These are phyloP conservation scores for Monosporozyma aquatica DNA, from an alignment of 805 yeast species.

Conservation along the genomic window DNA sequence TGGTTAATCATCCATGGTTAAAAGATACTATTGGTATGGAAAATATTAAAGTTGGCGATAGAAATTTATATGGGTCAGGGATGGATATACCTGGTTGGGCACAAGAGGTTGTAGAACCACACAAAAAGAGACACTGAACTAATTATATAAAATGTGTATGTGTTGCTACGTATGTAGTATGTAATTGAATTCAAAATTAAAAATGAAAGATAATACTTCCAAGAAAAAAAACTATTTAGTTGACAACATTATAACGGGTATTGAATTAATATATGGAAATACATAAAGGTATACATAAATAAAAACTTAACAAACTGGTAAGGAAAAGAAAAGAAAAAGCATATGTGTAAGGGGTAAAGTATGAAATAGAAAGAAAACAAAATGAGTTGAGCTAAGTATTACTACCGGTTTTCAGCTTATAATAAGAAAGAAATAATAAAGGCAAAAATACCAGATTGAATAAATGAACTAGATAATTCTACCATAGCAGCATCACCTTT, in stretches of 20 bases:
- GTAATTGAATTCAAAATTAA: no score
- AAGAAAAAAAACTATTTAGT: no score
- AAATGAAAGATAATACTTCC: no score
- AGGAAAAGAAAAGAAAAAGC: no score
- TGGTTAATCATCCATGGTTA: conserved; percentile 81
- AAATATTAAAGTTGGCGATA: conserved; percentile 49
- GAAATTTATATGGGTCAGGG: conserved; percentile 74
- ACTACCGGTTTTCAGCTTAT: conserved; percentile 12
- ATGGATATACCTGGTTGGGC: conserved; percentile 90
- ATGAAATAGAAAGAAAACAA: no score
- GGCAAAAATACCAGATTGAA: conserved; percentile 20
- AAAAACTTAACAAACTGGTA: neutral
- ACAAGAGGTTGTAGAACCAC: conserved; percentile 46
- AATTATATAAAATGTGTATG: neutral
- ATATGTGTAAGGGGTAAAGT: no score
- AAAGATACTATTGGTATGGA: conserved; percentile 69
- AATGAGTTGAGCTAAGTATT: no score
- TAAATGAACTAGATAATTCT: conserved; percentile 3
- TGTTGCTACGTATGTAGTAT: no score
- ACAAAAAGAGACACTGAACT: conserved; percentile 32
- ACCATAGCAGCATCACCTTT: conserved; percentile 19
- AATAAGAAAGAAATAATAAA: conserved; percentile 35
- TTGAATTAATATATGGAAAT: neutral
- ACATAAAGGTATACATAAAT: neutral
- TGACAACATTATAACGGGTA: no score